phyloP scores from a whole-genome alignment of 106 monocot genomes.

The Dendrobium nobile region DNA sequence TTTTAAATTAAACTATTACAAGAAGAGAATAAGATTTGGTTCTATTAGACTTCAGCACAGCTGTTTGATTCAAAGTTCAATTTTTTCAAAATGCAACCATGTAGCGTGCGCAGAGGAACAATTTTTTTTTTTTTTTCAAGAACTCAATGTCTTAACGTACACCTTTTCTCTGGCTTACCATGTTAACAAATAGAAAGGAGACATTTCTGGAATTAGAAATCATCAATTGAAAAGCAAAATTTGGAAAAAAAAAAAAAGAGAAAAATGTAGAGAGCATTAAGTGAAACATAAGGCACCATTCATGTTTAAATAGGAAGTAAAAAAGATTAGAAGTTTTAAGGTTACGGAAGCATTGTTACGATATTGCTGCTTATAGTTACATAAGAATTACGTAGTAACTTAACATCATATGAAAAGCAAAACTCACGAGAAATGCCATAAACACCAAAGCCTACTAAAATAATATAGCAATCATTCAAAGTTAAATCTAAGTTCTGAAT shows the following conservation, averaged over 20 bases:
- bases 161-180: not conserved
- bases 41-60: not conserved
- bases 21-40: not conserved
- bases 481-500: not conserved
- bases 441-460: too few species aligned
- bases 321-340: too few species aligned
- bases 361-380: too few species aligned
- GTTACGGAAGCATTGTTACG: too few species aligned
- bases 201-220: not conserved
- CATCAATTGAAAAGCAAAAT: not conserved
- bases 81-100: not conserved
- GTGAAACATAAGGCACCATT: too few species aligned
- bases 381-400: too few species aligned
- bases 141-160: not conserved
- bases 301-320: too few species aligned
- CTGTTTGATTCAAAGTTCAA: not conserved
- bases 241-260: not conserved
- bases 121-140: not conserved
- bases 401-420: too few species aligned
- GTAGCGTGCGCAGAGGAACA: not conserved
- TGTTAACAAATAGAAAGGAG: not conserved
- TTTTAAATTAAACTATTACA: not conserved
- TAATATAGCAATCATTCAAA: too few species aligned
- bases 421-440: too few species aligned
- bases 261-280: not conserved